Base-by-base conservation (phyloP, 2,329 filamentous ascomycete genomes). In the Cladosporium halotolerans region DNA sequence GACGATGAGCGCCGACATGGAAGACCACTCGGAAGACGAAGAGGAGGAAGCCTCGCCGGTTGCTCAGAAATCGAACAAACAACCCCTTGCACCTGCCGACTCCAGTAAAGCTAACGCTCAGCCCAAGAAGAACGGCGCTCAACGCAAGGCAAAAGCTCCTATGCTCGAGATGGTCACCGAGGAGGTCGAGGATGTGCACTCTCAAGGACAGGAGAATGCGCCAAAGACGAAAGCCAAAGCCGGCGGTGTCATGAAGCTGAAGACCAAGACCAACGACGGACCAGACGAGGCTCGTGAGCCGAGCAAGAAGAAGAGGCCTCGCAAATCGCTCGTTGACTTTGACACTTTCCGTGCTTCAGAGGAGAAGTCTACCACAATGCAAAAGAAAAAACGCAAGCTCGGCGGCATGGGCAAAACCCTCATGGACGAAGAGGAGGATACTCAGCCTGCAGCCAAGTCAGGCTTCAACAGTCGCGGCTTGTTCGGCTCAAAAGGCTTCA, bases 1-100 rank as follows among this genome's bases (percentile, higher is more conserved):
- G 47, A 85, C 82, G 23, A 83, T 78, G 56, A 84, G 76, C 58
- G 73, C 69, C 62, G 53, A 51, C 54, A 68, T 70, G 31, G 74
- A 70, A 14, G 65, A 64, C 31, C 61, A 66, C n/a, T 68, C 68
- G 16, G 55, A 57, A 14, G 45, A 54, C 9, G 57, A 63, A 2
- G 57, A 58, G 28, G 64, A 62, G 47, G 60, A 54, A 33, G 52
- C 62, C 36, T 60, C 59, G 9, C 62, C 54, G 55, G 61, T 57
- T 3, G 59, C 60, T 23, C 60, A 61, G 53, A 61, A 61, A 55
- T 42, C 47, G 31, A 71, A 72, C 57, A 62, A 68, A 16, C 72
- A 74, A 55, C 68, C 73, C 5, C 72, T 76, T 9, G 70, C 71
- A 5, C 67, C 75, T 11, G 68, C 72, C 9, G 70, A 74, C 14